These are phyloP conservation scores for Daldinia sp. DNA, from an alignment of 2,329 filamentous ascomycete genomes.

Conservation along the genomic window DNA sequence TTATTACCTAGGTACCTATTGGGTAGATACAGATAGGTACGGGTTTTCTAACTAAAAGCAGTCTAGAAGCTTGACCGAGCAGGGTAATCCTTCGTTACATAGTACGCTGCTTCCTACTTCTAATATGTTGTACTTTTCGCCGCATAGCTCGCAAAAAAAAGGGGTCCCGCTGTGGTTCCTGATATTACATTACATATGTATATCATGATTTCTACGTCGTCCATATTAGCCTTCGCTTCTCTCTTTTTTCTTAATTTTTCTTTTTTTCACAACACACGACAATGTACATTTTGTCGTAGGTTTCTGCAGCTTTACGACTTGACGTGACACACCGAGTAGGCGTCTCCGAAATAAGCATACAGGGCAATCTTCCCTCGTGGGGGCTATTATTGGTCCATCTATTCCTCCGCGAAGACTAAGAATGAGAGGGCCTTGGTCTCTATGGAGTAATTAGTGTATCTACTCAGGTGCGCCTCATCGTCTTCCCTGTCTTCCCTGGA, in stretches of 20 bases:
- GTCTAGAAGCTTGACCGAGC: slow-evolving; percentile 22
- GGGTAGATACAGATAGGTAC: slow-evolving; percentile 12
- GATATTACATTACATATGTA: neutral
- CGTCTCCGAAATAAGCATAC: slow-evolving; percentile 21
- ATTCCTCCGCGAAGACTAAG: slow-evolving; percentile 11
- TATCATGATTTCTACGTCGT: no score
- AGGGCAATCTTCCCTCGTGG: slow-evolving; percentile 3
- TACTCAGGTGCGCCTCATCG: slow-evolving; percentile 4
- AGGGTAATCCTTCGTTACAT: slow-evolving; percentile 20
- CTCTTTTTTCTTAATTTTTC: neutral
- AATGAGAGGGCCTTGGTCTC: neutral
- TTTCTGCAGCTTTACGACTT: neutral
- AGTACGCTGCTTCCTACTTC: neutral
- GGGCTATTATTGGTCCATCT: slow-evolving; percentile 18
- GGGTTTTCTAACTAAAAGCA: slow-evolving; percentile 1
- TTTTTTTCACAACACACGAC: no score
- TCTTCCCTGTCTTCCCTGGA: neutral
- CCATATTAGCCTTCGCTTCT: no score
- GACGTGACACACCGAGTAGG: slow-evolving; percentile 16
- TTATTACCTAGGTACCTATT: slow-evolving; percentile 17
- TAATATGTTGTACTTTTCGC: neutral
- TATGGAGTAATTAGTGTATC: slow-evolving; percentile 12
- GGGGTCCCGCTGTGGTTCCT: neutral
- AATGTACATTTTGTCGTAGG: no score
- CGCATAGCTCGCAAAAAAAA: neutral